Base-by-base conservation (phyloP, 2,329 filamentous ascomycete species). In the Coniochaeta prunicola region DNA sequence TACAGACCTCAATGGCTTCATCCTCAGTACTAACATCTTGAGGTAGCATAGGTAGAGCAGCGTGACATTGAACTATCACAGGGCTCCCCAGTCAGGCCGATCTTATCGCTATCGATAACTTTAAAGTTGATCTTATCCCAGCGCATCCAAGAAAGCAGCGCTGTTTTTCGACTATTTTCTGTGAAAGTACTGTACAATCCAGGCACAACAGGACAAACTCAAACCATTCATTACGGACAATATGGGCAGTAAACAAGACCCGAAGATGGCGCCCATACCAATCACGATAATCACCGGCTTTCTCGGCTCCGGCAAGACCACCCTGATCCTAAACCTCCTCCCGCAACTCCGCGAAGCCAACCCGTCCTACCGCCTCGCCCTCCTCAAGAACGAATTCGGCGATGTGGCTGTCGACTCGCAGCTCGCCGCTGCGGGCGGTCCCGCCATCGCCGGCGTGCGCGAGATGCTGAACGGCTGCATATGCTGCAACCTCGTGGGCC, bases 361-460 rank as follows among this genome's bases (percentile, higher is more conserved):
- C 71, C 83, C 85, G 1, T 64, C 70, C 64, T 97, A 99, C 84
- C 89, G 88, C 59, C 89, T 99, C 64, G 94, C 93, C 2, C 86
- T 99, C 17, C 84, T 99, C 58, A 99, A 99, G 73, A 99, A 99
- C 75, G 94, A 99, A 76, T 97, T 97, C 73, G 94, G 94, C 70
- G 92, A 97, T 72, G 76, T 99, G 45, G 92, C 92, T 36, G 82
- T 99, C 70, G 94, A 99, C 78, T 94, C 90, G 1, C 90, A 96
- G 72, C 87, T 99, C 31, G 53, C 53, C 30, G 19, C 53, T 2
- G 93, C 94, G 17, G 81, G 89, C 0, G 89, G 89, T 15, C 85
- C 85, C 56, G 87, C 92, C 62, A 92, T 99, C 65, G 88, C 91
- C 0, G 93, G 92, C 58, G 92, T 96, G 4, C 89, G 90, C 67